Evolutionary conservation across 176 grass and related monocot species (phyloP), one percentile per base, ranked within the genome.

Genomic region (Rhynchospora breviuscula): DNA sequence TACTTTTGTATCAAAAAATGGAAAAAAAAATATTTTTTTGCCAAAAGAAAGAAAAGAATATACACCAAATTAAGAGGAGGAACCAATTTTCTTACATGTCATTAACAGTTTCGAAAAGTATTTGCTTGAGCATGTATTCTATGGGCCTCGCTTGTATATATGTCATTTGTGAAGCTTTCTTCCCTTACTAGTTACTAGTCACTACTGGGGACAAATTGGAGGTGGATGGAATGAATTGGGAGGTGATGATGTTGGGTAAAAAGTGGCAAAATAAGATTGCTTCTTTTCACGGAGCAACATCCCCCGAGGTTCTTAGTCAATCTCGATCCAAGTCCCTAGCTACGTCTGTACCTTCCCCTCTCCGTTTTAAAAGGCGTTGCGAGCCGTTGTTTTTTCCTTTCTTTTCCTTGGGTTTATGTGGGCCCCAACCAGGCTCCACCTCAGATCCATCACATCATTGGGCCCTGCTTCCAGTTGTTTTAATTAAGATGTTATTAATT

Each of bases 231-330:
- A 67, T 40, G 12, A 35, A 17, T 40, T 26, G 29, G 6, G 35
- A 67, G 13, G 3, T 18, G 31, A 67, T 67, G 29, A 26, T 46
- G 78, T 81, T 81, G 21, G 56, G 8, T 56, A 25, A 57, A 57
- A 81, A 81, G 79, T 63, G 43, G 57, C 15, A 63, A 81, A 81
- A 81, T 63, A 63, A 81, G 54, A 61, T 81, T 63, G 58, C 58
- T 81, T 61, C 25, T 81, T 81, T 81, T 81, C 54, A 81, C 79
- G 79, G 7, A 81, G 52, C 70, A 75, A 51, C 71, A 78, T 25
- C 21, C 19, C 74, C 74, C 74, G 74, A 78, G 48, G 74, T 85
- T 81, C 63, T 61, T 3, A 81, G 79, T 81, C 79, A 81, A 81
- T 81, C 79, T 81, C 79, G 79, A 63, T 81, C 40, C 5, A 0